Base-by-base conservation (phyloP, 1,284 basidiomycete genomes). In the Phenoliferia sp. region DNA sequence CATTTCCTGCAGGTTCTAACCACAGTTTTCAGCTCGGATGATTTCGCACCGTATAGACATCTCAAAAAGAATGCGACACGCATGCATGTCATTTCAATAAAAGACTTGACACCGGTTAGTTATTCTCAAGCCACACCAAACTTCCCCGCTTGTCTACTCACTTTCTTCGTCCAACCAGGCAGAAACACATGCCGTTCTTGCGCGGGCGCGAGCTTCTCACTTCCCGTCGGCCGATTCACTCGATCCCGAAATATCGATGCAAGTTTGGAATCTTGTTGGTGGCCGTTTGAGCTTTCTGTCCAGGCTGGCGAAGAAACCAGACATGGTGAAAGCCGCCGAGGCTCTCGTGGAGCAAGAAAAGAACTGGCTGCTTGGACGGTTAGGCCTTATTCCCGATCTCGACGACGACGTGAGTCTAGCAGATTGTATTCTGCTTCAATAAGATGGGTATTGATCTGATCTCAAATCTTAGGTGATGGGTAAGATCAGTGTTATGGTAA, bases 11-110 rank as follows among this genome's bases (percentile, higher is more conserved):
- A n/a, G n/a, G n/a, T 69, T 36, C 65, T 63, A 36, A 71, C 69
- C 50, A 69, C 64, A 79, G 85, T 93, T 3, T 92, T 93, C 78
- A 88, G 83, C 76, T 87, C 87, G 85, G 89, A 78, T 77, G 87
- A 79, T 59, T 62, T 65, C 33, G 39, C 54, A 55, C 54, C 54
- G 28, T 55, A 55, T 29, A 26, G 54, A 26, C 54, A 55, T 31
- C 54, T 55, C 54, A 55, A 74, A 29, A 72, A 73, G 50, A 73
- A 70, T 33, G 75, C 74, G 29, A 57, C 65, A 26, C 61, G 59
- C 34, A 65, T 72, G 32, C 73, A 89, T 82, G 85, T 90, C 32
- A 75, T 93, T 28, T 87, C 88, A 2, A 86, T 91, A 35, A 86
- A 85, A 62, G 90, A 93, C 76, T 84, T 94, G 3, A 81, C 83